Evolutionary conservation across 2,329 filamentous ascomycete species (phyloP).

Genomic region (Hymenoscyphus linearis): DNA sequence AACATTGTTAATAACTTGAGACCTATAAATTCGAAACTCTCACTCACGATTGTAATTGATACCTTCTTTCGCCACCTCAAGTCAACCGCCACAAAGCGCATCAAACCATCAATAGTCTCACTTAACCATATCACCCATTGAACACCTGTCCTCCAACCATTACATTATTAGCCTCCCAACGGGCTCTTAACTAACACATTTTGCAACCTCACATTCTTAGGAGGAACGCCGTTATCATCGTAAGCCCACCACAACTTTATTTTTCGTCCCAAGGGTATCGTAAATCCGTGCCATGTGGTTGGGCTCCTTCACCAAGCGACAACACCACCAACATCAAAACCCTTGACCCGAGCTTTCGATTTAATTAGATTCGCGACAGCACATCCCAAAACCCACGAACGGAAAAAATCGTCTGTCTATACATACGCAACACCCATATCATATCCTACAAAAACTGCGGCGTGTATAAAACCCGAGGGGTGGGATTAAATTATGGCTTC

Average conservation of each 20-base stretch:
- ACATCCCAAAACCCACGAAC: neutral
- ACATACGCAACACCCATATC: neutral
- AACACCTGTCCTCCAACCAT: neutral
- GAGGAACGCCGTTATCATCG: neutral
- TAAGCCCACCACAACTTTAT: neutral
- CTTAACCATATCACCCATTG: neutral
- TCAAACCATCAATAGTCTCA: neutral
- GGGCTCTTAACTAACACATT: neutral
- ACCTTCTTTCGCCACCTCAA: neutral
- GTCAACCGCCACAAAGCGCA: neutral
- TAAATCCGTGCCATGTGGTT: neutral
- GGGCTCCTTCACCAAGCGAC: neutral
- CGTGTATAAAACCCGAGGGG: neutral
- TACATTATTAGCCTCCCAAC: neutral
- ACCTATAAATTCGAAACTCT: neutral
- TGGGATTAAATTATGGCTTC: neutral
- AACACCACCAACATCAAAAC: neutral
- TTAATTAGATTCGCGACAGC: neutral
- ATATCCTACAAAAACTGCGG: too few relatives aligned
- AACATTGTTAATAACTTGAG: neutral
- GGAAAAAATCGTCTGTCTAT: neutral
- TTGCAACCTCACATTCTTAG: too few relatives aligned
- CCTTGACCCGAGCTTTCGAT: neutral
- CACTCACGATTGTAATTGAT: neutral
- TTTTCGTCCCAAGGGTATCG: neutral